A percentile compares a stretch with the other conserved stretches of the same genome.
phyloP scores from a whole-genome alignment of 306 rosid genomes.

The Boehmeria nivea region DNA sequence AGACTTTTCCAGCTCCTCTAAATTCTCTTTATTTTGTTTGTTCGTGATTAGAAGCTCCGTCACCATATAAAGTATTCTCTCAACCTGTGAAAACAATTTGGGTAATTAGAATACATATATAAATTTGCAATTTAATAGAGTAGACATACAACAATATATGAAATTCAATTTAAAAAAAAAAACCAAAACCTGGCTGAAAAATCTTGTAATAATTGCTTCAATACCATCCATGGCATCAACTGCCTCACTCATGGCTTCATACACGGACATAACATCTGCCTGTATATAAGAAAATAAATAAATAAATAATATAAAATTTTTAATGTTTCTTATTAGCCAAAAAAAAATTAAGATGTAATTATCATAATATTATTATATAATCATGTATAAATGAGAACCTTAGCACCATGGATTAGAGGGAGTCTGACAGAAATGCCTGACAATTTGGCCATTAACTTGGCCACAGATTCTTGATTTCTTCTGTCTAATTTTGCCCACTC shows the following conservation, averaged over 20 bases:
- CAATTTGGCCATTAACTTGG: conserved; percentile 38
- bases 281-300: conserved; percentile 11
- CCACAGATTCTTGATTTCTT: conserved; percentile 53
- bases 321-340: too few species aligned
- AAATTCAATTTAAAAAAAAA: conserved; percentile 4
- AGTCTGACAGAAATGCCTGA: conserved; percentile 38
- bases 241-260: conserved; percentile 46
- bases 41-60: conserved; percentile 50
- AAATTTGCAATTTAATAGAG: too few species aligned
- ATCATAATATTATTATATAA: too few species aligned
- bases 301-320: too few species aligned
- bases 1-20: conserved; percentile 31
- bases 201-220: conserved; percentile 26
- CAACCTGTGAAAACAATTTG: too few species aligned
- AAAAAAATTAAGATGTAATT: too few species aligned
- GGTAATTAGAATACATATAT: too few species aligned
- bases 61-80: conserved; percentile 47
- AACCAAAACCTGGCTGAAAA: conserved; percentile 42
- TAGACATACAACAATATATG: too few species aligned
- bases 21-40: conserved; percentile 41
- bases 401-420: conserved; percentile 45
- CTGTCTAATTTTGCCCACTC: conserved; percentile 61
- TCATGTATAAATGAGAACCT: conserved; percentile 20
- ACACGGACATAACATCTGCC: conserved; percentile 42
- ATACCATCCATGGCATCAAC: conserved; percentile 38